Conservation (phyloP, 2,329 filamentous ascomycete genomes). For the Trichoderma lentiforme region DNA sequence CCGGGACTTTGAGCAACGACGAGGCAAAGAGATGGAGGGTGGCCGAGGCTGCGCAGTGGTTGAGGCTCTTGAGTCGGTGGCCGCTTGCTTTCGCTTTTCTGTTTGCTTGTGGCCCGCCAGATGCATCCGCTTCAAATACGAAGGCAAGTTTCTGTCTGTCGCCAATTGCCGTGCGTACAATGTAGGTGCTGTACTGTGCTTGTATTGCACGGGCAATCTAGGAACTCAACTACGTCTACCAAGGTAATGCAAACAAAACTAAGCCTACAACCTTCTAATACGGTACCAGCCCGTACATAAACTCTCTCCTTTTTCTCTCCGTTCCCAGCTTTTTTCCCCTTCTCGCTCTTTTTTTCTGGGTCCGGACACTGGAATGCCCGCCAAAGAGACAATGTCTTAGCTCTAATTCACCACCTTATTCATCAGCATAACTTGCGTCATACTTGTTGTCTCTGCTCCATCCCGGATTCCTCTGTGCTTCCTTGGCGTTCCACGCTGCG, state of each 20-base stretch:
- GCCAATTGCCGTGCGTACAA: not conserved
- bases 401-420: conserved; percentile 8
- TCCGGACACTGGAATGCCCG: conserved; percentile 2
- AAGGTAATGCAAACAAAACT: too few species aligned
- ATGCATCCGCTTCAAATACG: not conserved
- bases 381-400: conserved; percentile 10
- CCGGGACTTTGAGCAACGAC: not conserved
- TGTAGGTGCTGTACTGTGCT: not conserved
- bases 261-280: too few species aligned
- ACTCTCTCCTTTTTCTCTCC: not conserved
- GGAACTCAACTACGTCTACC: not conserved
- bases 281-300: not conserved
- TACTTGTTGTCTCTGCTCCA: not conserved
- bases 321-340: not conserved
- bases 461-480: conserved; percentile 1
- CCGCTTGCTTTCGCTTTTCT: not conserved
- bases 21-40: conserved; percentile 5
- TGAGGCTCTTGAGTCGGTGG: not conserved
- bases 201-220: not conserved
- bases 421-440: conserved; percentile 11
- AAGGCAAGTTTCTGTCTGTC: not conserved
- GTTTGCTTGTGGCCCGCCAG: not conserved
- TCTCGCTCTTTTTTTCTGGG: not conserved
- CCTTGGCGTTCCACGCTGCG: conserved; percentile 4
- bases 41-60: conserved; percentile 6